Base-by-base conservation (phyloP, 108 stramenopile species). In the Cyclotella choctawhatcheeana region DNA sequence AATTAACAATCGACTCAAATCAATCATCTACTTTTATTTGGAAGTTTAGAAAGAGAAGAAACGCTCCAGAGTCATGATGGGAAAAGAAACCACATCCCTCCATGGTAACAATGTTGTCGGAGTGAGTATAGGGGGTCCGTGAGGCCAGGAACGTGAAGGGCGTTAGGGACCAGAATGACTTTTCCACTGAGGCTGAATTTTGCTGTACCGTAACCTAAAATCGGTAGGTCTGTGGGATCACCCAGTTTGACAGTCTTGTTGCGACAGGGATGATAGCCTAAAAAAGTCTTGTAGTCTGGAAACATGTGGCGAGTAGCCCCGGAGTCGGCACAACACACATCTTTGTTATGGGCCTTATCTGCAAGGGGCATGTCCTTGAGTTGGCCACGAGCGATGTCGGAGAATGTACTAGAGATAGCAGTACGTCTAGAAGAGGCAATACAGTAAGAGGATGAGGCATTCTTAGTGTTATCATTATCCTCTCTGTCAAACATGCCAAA, bases 41-140 rank as follows among this genome's bases (percentile, higher is more conserved):
- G 22, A 60, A 60, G 2, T 12, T 37, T 3, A 32, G 59, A 12
- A 60, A 60, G 29, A 60, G 22, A 3, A 60, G n/a, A 12, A 37
- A 60, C 17, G 37, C n/a, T 3, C 59, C 59, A 21, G 34, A 10
- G 2, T 32, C 59, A 3, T 3, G 2, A 14, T 37, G 33, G 5
- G 35, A 21, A 22, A 21, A 37, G 7, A 33, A 33, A 13, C 59
- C 59, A 60, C 59, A 60, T 18, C 29, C 29, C 5, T 60, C 6
- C 32, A 18, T 21, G 13, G n/a, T n/a, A 12, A 21, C 27, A 16
- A 34, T 34, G 59, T 2, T 26, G 26, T 2, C 62, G 37, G 17
- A 63, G 43, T 10, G 44, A 45, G 43, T 63, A 63, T 26, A 63
- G 62, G 1, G 62, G 62, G 24, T 21, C 31, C 12, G 21, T 37